phyloP scores from a whole-genome alignment of 108 stramenopile species.

The Stephanodiscus minutulus region DNA sequence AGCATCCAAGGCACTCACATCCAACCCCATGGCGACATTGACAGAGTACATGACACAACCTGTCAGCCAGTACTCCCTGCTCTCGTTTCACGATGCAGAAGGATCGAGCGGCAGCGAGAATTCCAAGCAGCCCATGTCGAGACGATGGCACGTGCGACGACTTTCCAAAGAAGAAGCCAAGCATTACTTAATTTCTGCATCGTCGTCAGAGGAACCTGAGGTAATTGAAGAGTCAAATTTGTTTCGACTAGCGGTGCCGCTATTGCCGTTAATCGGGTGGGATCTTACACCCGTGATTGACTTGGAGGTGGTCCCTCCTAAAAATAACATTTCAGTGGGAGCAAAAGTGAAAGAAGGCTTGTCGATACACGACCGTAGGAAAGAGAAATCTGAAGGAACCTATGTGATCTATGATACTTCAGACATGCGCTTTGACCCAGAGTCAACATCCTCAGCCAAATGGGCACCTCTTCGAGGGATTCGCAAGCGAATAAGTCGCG shows the following conservation, averaged over 20 bases:
- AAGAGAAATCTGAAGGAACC: not conserved
- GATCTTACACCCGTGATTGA: conserved; percentile 56
- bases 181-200: conserved; percentile 9
- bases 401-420: not conserved
- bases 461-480: conserved; percentile 20
- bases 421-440: not conserved
- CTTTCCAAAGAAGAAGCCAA: conserved; percentile 34
- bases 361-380: not conserved
- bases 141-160: conserved; percentile 46
- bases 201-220: not conserved
- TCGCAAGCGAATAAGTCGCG: conserved; percentile 16
- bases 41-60: conserved; percentile 54
- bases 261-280: conserved; percentile 50
- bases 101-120: not conserved
- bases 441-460: not conserved
- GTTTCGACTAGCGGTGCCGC: conserved; percentile 51
- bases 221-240: conserved; percentile 38
- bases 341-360: not conserved
- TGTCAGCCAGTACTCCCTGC: conserved; percentile 45
- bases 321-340: not conserved
- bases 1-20: conserved; percentile 25
- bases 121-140: conserved; percentile 8
- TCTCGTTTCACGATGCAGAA: conserved; percentile 46
- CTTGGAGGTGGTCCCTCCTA: conserved; percentile 49
- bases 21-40: conserved; percentile 17